phyloP scores from a whole-genome alignment of 1,139 yeast species.

The Sugiyamaella xylanicola region DNA sequence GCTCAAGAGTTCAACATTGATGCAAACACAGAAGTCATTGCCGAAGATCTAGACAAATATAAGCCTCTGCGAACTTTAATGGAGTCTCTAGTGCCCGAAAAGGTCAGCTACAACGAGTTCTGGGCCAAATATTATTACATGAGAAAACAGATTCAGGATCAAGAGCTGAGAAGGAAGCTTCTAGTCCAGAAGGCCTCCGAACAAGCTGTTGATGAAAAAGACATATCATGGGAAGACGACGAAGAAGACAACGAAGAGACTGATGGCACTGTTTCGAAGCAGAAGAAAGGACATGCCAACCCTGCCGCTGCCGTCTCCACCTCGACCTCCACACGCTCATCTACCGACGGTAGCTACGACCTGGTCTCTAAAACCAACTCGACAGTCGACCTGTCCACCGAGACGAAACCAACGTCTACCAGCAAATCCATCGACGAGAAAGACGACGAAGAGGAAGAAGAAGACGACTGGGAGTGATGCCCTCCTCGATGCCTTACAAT shows the following conservation, averaged over 20 bases:
- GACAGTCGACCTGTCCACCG: slow-evolving; percentile 36
- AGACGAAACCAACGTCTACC: slow-evolving; percentile 18
- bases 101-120: slow-evolving; percentile 60
- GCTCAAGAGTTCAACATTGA: slow-evolving; percentile 49
- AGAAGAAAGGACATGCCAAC: slow-evolving; percentile 24
- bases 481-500: neutral
- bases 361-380: slow-evolving; percentile 45
- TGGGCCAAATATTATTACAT: slow-evolving; percentile 75
- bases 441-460: slow-evolving; percentile 48
- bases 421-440: slow-evolving; percentile 24
- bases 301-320: slow-evolving; percentile 10
- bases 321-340: slow-evolving; percentile 37
- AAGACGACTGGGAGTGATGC: slow-evolving; percentile 61
- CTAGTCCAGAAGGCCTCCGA: slow-evolving; percentile 51
- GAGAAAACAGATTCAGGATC: slow-evolving; percentile 57
- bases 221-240: slow-evolving; percentile 61
- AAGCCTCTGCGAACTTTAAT: slow-evolving; percentile 59
- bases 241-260: slow-evolving; percentile 53
- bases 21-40: slow-evolving; percentile 55
- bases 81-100: slow-evolving; percentile 68
- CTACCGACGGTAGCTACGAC: slow-evolving; percentile 48
- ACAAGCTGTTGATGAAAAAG: slow-evolving; percentile 47
- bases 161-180: slow-evolving; percentile 67
- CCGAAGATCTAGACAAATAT: slow-evolving; percentile 52
- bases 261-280: slow-evolving; percentile 19